Base-by-base conservation (phyloP, 768 basidiomycete genomes). In the Termitomyces sp. region DNA sequence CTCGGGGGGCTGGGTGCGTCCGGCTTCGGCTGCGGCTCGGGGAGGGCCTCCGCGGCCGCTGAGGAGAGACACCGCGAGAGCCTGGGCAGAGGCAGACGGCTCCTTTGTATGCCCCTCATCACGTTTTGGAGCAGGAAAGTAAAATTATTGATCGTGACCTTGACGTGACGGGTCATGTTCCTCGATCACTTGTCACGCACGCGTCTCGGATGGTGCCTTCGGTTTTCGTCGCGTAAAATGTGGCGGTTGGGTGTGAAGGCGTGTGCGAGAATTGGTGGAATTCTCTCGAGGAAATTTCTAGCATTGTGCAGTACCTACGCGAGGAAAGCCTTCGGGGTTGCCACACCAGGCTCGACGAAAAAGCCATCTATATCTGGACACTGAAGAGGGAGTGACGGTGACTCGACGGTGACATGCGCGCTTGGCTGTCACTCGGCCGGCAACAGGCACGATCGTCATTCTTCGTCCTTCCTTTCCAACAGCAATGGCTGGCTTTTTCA, bases 401-500 rank as follows among this genome's bases (percentile, higher is more conserved):
- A 52, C 51, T n/a, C 37, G 13, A 3, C 18, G 6, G 37, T 52
- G 53, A 54, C 41, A 0, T 29, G 10, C 47, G 61, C 51, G 51
- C 51, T 41, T 51, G 24, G 18, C 31, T 50, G 49, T 62, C 54
- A 55, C 57, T 26, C 44, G 45, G 51, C 37, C 29, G 4, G 29
- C 31, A 24, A 39, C 36, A 4, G 37, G 54, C 33, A 39, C 18
- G 37, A 55, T n/a, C n/a, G n/a, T n/a, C n/a, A n/a, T n/a, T n/a
- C n/a, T n/a, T 55, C 53, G 48, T 37, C 31, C 12, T 46, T 56
- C 45, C 31, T 15, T 20, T 31, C n/a, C 28, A 20, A 46, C 59
- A 55, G 28, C 57, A 37, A 79, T 79, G 78, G 65, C 75, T 45
- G 68, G 72, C 28, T 72, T 80, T 58, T 74, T 80, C 45, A 54